phyloP scores from a whole-genome alignment of 2,329 filamentous ascomycete genomes.

The Dactylellina drechsleri region DNA sequence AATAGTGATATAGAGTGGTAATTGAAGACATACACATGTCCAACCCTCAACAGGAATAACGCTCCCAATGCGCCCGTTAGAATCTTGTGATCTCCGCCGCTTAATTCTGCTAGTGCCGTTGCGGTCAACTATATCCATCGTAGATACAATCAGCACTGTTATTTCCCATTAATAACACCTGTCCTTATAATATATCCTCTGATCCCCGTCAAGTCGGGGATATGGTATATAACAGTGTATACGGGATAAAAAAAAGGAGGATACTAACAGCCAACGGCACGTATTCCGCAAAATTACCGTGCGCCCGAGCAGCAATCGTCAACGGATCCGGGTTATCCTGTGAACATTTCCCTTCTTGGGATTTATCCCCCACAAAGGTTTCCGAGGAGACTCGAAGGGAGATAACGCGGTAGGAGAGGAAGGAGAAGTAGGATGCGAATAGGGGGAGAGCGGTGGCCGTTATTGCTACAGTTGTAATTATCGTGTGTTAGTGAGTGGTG shows the following conservation, averaged over 20 bases:
- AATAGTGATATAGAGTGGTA: no score
- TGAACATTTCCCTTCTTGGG: slow-evolving; percentile 17
- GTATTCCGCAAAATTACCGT: slow-evolving; percentile 47
- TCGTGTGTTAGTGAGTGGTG: neutral
- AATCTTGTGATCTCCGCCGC: slow-evolving; percentile 28
- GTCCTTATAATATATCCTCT: no score
- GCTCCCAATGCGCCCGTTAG: slow-evolving; percentile 26
- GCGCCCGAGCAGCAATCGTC: slow-evolving; percentile 26
- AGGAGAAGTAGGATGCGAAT: slow-evolving; percentile 36
- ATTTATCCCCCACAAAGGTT: slow-evolving; percentile 33
- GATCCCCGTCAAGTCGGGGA: no score
- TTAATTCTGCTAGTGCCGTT: slow-evolving; percentile 40
- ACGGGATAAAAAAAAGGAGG: neutral
- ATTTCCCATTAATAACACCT: no score
- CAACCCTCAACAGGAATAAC: slow-evolving; percentile 34
- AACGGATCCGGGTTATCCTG: slow-evolving; percentile 32
- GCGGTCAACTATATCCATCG: slow-evolving; percentile 18
- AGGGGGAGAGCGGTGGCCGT: slow-evolving; percentile 40
- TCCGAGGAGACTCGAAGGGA: slow-evolving; percentile 33
- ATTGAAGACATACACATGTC: slow-evolving; percentile 37
- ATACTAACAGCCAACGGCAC: slow-evolving; percentile 42
- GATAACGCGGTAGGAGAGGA: slow-evolving; percentile 49
- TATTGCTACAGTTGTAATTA: slow-evolving; percentile 20
- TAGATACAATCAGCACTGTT: neutral
- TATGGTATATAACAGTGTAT: neutral